These are phyloP conservation scores for Echinosophora koreensis DNA, from an alignment of 306 rosid genomes.

Conservation along the genomic window DNA sequence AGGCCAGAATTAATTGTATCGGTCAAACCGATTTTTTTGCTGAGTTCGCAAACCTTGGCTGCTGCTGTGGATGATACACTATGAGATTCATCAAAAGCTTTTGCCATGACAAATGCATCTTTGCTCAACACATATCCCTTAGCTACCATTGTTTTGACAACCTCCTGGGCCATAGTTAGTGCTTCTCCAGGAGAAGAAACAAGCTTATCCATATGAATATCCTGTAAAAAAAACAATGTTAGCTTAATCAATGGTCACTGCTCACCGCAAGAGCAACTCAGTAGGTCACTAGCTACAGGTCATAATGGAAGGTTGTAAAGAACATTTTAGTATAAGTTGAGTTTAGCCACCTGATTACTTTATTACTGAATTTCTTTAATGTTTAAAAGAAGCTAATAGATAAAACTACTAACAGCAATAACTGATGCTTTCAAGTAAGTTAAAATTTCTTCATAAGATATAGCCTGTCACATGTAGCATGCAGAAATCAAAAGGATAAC, in stretches of 20 bases:
- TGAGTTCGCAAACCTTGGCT: conserved; percentile 73
- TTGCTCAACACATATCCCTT: conserved; percentile 87
- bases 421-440: not conserved
- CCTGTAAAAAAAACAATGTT: conserved; percentile 50
- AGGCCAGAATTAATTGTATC: conserved; percentile 68
- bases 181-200: conserved; percentile 82
- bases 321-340: not conserved
- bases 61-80: conserved; percentile 79
- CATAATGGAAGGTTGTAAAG: not conserved
- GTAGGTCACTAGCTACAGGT: not conserved
- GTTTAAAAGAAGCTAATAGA: not conserved
- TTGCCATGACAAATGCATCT: conserved; percentile 87
- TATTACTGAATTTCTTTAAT: not conserved
- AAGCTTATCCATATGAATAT: conserved; percentile 53
- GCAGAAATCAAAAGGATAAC: conserved; percentile 7
- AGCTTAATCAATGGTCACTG: not conserved
- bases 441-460: conserved; percentile 23
- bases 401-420: conserved; percentile 12
- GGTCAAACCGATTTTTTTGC: conserved; percentile 79
- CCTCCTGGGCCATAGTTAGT: conserved; percentile 74
- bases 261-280: not conserved
- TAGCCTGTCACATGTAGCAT: not conserved
- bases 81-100: conserved; percentile 79
- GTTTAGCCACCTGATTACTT: not conserved
- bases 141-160: conserved; percentile 87